Conservation (phyloP, 768 basidiomycete species). For the Phaeolepiota aurea region DNA sequence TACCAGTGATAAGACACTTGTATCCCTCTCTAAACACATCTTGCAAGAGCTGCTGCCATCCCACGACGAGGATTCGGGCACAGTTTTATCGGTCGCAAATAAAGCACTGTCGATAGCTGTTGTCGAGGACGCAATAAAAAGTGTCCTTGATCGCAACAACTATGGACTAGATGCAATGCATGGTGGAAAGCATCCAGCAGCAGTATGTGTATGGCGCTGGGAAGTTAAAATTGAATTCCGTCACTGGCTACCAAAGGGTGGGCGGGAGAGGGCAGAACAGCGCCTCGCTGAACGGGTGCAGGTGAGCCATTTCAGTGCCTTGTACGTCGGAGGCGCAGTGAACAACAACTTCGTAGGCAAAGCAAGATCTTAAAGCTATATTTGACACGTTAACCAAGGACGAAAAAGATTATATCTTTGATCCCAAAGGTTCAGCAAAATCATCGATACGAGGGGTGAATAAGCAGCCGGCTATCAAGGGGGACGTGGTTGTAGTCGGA, state of each 20-base stretch:
- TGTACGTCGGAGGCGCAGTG: background rate
- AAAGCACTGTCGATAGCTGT: conserved; percentile 36
- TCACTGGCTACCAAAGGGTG: conserved; percentile 62
- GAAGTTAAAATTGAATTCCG: conserved; percentile 57
- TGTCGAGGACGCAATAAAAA: conserved; percentile 61
- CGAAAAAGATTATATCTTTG: conserved; percentile 48
- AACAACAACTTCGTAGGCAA: conserved; percentile 34
- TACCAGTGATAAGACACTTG: conserved; percentile 63
- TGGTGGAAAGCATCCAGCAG: conserved; percentile 48
- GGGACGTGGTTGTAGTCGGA: conserved; percentile 8
- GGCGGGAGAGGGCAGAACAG: conserved; percentile 49
- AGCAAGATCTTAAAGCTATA: conserved; percentile 39
- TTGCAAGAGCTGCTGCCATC: conserved; percentile 60
- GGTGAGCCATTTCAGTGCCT: conserved; percentile 28
- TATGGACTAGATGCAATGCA: conserved; percentile 62
- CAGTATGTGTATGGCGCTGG: conserved; percentile 81
- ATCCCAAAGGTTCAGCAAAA: conserved; percentile 33
- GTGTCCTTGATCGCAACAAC: conserved; percentile 60
- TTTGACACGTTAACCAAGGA: conserved; percentile 52
- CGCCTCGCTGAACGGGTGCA: conserved; percentile 59
- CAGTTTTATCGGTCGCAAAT: conserved; percentile 24
- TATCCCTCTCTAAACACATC: conserved; percentile 59
- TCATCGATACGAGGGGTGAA: conserved; percentile 25
- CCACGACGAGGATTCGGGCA: conserved; percentile 42
- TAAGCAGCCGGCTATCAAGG: conserved; percentile 9